Base-by-base conservation (phyloP, 2,329 filamentous ascomycete species). In the Talaromyces marneffei region DNA sequence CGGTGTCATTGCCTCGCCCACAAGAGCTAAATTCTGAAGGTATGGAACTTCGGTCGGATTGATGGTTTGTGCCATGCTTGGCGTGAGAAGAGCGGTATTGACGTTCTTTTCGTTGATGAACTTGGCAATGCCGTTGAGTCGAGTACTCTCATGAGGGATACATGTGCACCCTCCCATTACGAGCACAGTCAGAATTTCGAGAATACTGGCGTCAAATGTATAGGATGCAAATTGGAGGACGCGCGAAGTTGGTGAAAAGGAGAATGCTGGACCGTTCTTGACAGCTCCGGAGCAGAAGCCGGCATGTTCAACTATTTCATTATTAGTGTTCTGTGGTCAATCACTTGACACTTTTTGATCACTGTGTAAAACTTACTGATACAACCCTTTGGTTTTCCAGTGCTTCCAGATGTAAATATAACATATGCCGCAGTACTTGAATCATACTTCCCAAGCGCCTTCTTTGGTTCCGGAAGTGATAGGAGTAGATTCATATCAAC, bases 201-300 rank as follows among this genome's bases (percentile, higher is more conserved):
- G 73, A 46, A 85, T 74, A 56, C 79, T 78, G 27, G 82, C 77
- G 64, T 85, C 82, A 56, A 83, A 80, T 20, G 80, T 79, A 67
- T 81, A 83, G 2, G 80, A 83, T 0, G 82, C 83, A 61, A 84
- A 79, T 63, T 85, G 82, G 14, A 86, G 80, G 8, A 88, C 84
- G 1, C 87, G 78, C 4, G 85, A 85, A 72, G 71, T 4, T 69
- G 73, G 50, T 2, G 29, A 33, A 42, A 39, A 75, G 72, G 9
- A 83, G 69, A 0, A 62, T 18, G 79, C 77, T 0, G 74, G 68
- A 0, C 77, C 80, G 63, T 84, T 81, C 0, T 76, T 75, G 1
- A 76, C 65, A 54, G 82, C 78, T 0, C 78, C 76, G 0, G 82
- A 81, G 1, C 82, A 80, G 1, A 86, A 75, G 0, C 82, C 79